Evolutionary conservation across 768 basidiomycete species (phyloP).

Genomic region (Lactarius vividus): DNA sequence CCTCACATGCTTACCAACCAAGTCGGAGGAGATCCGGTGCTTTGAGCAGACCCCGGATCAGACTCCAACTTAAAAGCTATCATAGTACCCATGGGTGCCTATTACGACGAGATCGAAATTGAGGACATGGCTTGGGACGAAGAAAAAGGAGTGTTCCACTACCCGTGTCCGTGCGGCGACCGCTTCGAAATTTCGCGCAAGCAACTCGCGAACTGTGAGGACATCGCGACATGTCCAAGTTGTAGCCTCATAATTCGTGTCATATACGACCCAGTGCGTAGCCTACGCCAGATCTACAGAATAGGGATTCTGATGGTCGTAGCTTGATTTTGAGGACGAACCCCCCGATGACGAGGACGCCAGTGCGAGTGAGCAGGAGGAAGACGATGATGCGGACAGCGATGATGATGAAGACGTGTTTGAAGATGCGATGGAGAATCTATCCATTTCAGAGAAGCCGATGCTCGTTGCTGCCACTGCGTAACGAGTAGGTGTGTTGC

Average conservation of each 20-base stretch:
- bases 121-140: slow-evolving; percentile 95
- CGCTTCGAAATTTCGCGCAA: slow-evolving; percentile 90
- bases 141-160: slow-evolving; percentile 82
- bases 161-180: slow-evolving; percentile 97
- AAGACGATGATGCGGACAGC: slow-evolving; percentile 23
- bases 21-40: too few species aligned
- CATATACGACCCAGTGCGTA: slow-evolving; percentile 88
- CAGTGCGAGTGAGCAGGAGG: slow-evolving; percentile 30
- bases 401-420: slow-evolving; percentile 42
- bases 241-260: slow-evolving; percentile 92
- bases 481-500: slow-evolving; percentile 24
- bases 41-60: too few species aligned
- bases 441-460: slow-evolving; percentile 46
- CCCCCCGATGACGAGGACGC: slow-evolving; percentile 47
- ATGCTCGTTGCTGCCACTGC: slow-evolving; percentile 30
- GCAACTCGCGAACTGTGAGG: slow-evolving; percentile 87
- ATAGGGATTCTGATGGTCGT: not conserved
- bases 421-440: slow-evolving; percentile 65
- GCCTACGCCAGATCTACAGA: not conserved
- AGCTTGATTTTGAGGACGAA: slow-evolving; percentile 87
- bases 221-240: slow-evolving; percentile 94
- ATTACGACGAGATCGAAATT: slow-evolving; percentile 97
- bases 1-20: too few species aligned
- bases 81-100: slow-evolving; percentile 65
- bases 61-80: too few species aligned